phyloP scores from a whole-genome alignment of 345 rosid genomes.

The Eucalyptus sp. region DNA sequence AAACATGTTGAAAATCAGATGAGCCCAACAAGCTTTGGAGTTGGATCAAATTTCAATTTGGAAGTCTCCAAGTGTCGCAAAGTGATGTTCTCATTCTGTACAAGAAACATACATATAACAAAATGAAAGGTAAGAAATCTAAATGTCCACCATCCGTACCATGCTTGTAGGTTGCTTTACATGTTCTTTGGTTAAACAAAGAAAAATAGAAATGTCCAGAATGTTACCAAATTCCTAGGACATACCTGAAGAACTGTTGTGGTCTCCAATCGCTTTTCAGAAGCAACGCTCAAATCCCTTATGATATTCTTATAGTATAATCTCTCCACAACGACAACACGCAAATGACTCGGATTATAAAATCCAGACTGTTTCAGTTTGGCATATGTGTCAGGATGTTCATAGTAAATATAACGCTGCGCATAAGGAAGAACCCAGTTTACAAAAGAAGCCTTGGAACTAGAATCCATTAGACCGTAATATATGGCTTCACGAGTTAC shows the following conservation, averaged over 20 bases:
- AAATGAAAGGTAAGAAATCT: not conserved
- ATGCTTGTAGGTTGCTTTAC: not conserved
- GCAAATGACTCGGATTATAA: slow-evolving; percentile 24
- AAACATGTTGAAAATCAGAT: not conserved
- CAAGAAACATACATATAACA: not conserved
- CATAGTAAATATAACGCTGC: slow-evolving; percentile 59
- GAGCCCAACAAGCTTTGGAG: not conserved
- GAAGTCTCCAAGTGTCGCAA: not conserved
- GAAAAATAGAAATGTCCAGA: not conserved
- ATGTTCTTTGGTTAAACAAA: not conserved
- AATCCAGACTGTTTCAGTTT: slow-evolving; percentile 39
- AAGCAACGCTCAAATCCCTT: slow-evolving; percentile 24
- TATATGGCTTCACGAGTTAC: slow-evolving; percentile 68
- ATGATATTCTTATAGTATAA: slow-evolving; percentile 58
- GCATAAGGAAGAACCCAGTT: slow-evolving; percentile 85
- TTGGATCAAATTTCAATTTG: not conserved
- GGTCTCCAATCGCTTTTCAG: slow-evolving; percentile 44
- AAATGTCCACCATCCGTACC: not conserved
- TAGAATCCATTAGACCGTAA: slow-evolving; percentile 34
- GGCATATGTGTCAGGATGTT: slow-evolving; percentile 41
- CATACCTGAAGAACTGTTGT: slow-evolving; percentile 67
- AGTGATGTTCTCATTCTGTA: not conserved
- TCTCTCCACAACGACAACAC: slow-evolving; percentile 54
- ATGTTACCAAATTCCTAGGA: not conserved
- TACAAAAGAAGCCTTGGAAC: slow-evolving; percentile 42